Conservation (phyloP, 495 filamentous ascomycete species). For the Hypoxylon intermedium region DNA sequence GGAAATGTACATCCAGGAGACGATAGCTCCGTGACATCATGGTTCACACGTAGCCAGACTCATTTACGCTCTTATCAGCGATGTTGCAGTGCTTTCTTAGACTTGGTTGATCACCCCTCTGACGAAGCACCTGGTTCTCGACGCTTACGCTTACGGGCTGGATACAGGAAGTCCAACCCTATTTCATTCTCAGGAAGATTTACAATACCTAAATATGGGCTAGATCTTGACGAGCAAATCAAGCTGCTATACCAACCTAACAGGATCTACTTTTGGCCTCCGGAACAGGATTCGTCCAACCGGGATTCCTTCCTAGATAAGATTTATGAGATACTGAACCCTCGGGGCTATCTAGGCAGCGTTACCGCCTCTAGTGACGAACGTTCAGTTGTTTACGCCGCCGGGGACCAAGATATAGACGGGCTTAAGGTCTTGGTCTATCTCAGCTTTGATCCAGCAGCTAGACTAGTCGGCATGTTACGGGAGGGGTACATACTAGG, state of each 20-base stretch:
- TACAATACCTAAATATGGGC: conserved; percentile 47
- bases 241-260: conserved; percentile 54
- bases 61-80: conserved; percentile 67
- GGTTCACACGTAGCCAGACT: conserved; percentile 64
- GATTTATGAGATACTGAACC: conserved; percentile 65
- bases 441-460: conserved; percentile 68
- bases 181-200: conserved; percentile 8
- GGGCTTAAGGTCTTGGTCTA: conserved; percentile 62
- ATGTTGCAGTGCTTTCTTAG: conserved; percentile 65
- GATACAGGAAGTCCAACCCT: conserved; percentile 45
- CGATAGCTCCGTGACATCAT: conserved; percentile 48
- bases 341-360: conserved; percentile 54
- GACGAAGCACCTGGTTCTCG: conserved; percentile 43
- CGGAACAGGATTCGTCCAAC: conserved; percentile 49
- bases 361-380: conserved; percentile 66
- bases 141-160: conserved; percentile 61
- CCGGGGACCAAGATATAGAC: conserved; percentile 46
- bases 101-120: conserved; percentile 66
- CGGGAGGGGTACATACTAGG: conserved; percentile 41
- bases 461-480: conserved; percentile 48
- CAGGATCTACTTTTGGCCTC: conserved; percentile 66
- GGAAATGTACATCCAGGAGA: conserved; percentile 52
- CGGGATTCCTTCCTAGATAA: conserved; percentile 46
- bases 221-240: conserved; percentile 44
- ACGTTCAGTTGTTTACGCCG: conserved; percentile 65